Base-by-base conservation (phyloP, 805 yeast genomes). In the Yamadazyma sp. region DNA sequence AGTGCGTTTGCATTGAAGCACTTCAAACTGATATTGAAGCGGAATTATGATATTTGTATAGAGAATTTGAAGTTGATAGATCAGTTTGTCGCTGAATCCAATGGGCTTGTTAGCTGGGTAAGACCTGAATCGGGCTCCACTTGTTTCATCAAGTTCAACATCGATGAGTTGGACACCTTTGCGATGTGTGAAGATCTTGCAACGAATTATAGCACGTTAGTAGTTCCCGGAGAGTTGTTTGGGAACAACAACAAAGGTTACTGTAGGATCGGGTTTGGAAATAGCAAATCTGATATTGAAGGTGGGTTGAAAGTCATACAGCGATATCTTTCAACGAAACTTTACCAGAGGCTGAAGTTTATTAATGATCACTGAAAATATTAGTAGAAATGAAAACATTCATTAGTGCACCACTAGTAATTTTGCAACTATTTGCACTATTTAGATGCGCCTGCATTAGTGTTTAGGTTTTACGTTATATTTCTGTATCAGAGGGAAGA, bases 191-290 rank as follows among this genome's bases (percentile, higher is more conserved):
- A 37, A 6, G 62, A 57, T 6, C 49, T 76, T 24, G 71, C 71
- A 5, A 55, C 49, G 6, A 44, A 61, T 17, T 46, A 61, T 45
- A 44, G 49, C 11, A 57, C 67, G 0, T 54, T 76, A 42, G 53
- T 63, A 16, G 75, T 72, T 4, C 80, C 80, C 1, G 80, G 80
- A 3, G 78, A 73, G 39, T 57, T 64, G 2, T 73, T 75, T 49
- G 63, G 53, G 9, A 60, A 53, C 6, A 11, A 31, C n/a, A 42
- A 53, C 20, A 64, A 67, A 1, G 77, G 76, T 0, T 69, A 54
- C 41, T 39, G 75, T 11, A 53, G 81, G 16, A 50, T 76, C 18
- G 81, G 80, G 0, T 74, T 67, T 42, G 80, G 73, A 7, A 75
- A 75, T 41, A 47, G 62, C 11, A 46, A 54, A 4, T 48, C 49